Conservation (phyloP, 768 basidiomycete genomes). For the Zangia roseola region DNA sequence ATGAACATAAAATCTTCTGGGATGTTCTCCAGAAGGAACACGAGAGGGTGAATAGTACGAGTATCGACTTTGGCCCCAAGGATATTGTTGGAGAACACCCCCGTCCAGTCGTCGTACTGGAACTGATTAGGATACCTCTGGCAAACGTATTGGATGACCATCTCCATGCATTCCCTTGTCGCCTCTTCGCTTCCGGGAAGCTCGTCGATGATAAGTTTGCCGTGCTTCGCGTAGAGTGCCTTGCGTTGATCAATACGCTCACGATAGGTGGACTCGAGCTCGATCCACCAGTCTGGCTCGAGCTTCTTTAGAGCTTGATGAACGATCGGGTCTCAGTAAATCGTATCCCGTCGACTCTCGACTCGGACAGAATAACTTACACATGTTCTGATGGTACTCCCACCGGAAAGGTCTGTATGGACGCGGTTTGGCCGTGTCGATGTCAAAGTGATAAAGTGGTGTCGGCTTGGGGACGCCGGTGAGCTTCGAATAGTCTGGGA, state of each 20-base stretch:
- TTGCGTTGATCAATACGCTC: slow-evolving; percentile 43
- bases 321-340: neutral
- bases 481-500: slow-evolving; percentile 42
- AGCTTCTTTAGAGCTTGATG: slow-evolving; percentile 42
- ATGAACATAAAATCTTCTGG: slow-evolving; percentile 53
- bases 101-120: slow-evolving; percentile 33
- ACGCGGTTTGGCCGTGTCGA: slow-evolving; percentile 42
- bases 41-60: slow-evolving; percentile 34
- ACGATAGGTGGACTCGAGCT: slow-evolving; percentile 51
- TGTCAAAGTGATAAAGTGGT: slow-evolving; percentile 42
- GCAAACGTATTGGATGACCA: slow-evolving; percentile 56
- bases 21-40: slow-evolving; percentile 48
- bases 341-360: neutral
- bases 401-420: slow-evolving; percentile 59
- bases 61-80: slow-evolving; percentile 34
- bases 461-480: slow-evolving; percentile 44
- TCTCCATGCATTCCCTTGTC: slow-evolving; percentile 52
- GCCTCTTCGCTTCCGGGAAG: slow-evolving; percentile 50
- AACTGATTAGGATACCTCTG: slow-evolving; percentile 58
- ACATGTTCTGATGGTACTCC: slow-evolving; percentile 57
- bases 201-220: slow-evolving; percentile 42
- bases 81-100: slow-evolving; percentile 43
- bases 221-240: slow-evolving; percentile 37
- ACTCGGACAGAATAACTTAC: slow-evolving; percentile 33
- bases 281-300: slow-evolving; percentile 57